These are phyloP conservation scores for Hypoxylon fuscum DNA, from an alignment of 495 filamentous ascomycete genomes.

Conservation along the genomic window DNA sequence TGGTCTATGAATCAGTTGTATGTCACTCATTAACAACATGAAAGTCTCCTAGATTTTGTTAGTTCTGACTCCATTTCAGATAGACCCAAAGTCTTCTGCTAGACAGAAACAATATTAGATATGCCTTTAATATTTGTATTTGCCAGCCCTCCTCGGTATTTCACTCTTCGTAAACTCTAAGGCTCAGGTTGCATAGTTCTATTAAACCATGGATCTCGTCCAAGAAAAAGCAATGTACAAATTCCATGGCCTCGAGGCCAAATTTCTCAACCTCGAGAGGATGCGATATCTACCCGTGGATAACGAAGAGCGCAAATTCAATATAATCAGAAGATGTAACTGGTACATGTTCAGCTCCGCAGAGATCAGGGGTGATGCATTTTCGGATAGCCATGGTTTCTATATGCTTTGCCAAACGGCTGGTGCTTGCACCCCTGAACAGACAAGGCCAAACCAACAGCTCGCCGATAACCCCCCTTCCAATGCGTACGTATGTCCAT, in stretches of 20 bases:
- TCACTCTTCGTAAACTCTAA: too few species aligned
- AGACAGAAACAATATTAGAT: too few species aligned
- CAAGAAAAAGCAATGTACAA: not conserved
- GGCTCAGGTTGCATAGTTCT: not conserved
- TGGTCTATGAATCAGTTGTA: too few species aligned
- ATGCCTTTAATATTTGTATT: too few species aligned
- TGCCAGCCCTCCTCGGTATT: too few species aligned
- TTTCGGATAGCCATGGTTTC: not conserved
- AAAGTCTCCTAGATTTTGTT: too few species aligned
- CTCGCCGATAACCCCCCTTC: constrained; percentile 7
- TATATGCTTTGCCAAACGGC: constrained; percentile 2
- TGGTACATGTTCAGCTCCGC: constrained; percentile 32
- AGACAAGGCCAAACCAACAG: constrained; percentile 14
- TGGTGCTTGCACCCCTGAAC: constrained; percentile 3
- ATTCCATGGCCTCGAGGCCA: not conserved
- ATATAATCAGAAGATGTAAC: constrained; percentile 28
- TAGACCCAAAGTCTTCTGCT: too few species aligned
- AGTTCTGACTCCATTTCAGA: too few species aligned
- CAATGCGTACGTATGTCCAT: constrained; percentile 15
- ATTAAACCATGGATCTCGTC: not conserved
- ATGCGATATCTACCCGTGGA: constrained; percentile 2
- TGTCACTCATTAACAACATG: too few species aligned
- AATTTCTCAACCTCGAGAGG: constrained; percentile 4
- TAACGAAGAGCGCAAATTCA: not conserved
- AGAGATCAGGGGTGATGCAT: constrained; percentile 3